Base-by-base conservation (phyloP, 2,329 filamentous ascomycete species). In the Neofusicoccum ribis region DNA sequence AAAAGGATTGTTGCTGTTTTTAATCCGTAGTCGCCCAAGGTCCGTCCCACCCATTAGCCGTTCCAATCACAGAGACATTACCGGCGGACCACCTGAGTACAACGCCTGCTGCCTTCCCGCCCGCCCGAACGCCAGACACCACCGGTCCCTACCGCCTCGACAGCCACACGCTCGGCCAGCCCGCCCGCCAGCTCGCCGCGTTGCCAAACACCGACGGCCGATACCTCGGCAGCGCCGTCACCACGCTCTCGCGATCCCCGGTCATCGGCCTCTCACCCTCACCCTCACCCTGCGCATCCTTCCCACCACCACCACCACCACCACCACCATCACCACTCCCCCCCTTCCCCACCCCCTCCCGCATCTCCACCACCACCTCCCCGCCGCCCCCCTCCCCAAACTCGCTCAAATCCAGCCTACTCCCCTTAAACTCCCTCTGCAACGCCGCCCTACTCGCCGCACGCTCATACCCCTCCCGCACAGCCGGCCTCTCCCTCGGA, bases 151-250 rank as follows among this genome's bases (percentile, higher is more conserved):
- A 59, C 14, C 31, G 8, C 39, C 41, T 37, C 9, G 41, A 46
- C 14, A 60, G 15, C 56, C 56, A 47, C 9, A 47, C 27, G n/a
- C 43, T 60, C 41, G 56, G 31, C 56, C 56, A 60, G 3, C 56
- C 56, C 3, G 52, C 5, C 56, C 34, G 47, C 56, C 56, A 60
- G 1, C n/a, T 11, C 41, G 31, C 56, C 41, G 43, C 43, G 37
- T 60, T 47, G 15, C 56, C 56, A 34, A 60, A 44, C n/a, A 60
- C 31, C 27, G 56, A 60, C 23, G 56, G 56, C 27, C 56, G 56
- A 37, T 60, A 60, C 43, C 43, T 46, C n/a, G 56, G 56, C 39
- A 60, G n/a, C 9, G 56, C 56, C 43, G 56, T 60, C 9, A 60
- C 56, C n/a, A 46, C 23, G 23, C 56, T 60, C 23, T 60, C 56